Conservation (phyloP, 139 green algal genomes). For the Protoeuglena noctilucae region DNA sequence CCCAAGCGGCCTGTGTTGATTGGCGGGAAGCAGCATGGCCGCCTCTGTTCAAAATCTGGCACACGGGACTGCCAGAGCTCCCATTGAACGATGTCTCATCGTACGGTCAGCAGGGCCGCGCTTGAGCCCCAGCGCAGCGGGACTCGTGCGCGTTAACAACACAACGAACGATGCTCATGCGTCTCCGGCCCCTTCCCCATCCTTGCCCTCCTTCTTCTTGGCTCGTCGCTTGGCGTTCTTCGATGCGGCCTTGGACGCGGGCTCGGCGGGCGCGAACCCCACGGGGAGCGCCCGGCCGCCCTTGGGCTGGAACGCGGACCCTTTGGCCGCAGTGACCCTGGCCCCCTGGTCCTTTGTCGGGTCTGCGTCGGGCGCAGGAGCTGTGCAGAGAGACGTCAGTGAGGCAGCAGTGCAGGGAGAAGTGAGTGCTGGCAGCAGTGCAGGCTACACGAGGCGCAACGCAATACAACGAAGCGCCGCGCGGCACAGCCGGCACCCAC, state of each 20-base stretch:
- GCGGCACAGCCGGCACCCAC: neutral
- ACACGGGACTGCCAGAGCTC: too few relatives aligned
- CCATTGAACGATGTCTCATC: too few relatives aligned
- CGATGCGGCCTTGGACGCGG: constrained; percentile 26
- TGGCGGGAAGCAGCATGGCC: too few relatives aligned
- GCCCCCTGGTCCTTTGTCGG: constrained; percentile 1
- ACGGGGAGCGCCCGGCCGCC: constrained; percentile 22
- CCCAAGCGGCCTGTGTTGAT: too few relatives aligned
- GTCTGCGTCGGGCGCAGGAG: constrained; percentile 2
- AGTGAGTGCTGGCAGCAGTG: constrained; percentile 8
- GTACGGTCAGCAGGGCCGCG: too few relatives aligned
- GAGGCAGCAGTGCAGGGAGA: neutral
- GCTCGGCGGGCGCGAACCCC: constrained; percentile 4
- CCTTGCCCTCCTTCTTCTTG: constrained; percentile 17
- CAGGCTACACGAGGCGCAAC: constrained; percentile 1
- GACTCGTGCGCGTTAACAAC: too few relatives aligned
- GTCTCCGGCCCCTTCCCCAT: constrained; percentile 4
- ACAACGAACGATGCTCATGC: too few relatives aligned
- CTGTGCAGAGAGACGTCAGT: neutral
- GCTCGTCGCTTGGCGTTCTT: constrained; percentile 22
- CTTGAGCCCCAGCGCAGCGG: too few relatives aligned
- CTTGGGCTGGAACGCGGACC: constrained; percentile 29
- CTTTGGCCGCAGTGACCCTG: neutral
- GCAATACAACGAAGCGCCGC: neutral
- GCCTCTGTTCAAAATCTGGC: too few relatives aligned